Evolutionary conservation across 306 rosid species (phyloP).

Genomic region (Citrullus colocynthis): DNA sequence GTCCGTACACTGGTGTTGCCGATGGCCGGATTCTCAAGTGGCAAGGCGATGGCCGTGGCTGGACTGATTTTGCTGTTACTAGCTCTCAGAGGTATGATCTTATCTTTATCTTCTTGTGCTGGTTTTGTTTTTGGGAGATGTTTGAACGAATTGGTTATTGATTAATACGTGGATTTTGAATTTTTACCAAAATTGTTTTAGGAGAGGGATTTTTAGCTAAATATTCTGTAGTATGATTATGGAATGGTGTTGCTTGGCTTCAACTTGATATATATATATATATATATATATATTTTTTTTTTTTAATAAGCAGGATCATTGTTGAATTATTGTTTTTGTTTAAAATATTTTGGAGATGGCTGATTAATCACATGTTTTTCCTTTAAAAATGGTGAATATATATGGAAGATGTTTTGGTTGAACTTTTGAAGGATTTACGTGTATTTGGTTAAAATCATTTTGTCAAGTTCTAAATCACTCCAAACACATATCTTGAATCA

Average conservation of each 20-base stretch:
- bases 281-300: neutral
- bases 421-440: neutral
- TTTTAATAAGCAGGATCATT: neutral
- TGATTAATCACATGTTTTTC: neutral
- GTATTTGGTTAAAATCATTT: no score
- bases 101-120: neutral
- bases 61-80: constrained; percentile 72
- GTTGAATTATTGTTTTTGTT: neutral
- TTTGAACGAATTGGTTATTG: neutral
- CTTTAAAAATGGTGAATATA: neutral
- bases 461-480: no score
- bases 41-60: constrained; percentile 45
- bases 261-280: neutral
- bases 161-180: neutral
- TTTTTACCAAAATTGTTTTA: neutral
- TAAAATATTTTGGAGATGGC: neutral
- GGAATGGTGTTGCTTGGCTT: neutral
- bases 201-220: neutral
- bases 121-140: neutral
- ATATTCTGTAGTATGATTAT: neutral
- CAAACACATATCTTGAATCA: no score
- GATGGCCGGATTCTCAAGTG: constrained; percentile 83
- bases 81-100: constrained; percentile 40
- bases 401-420: neutral
- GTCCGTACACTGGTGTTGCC: constrained; percentile 83